Base-by-base conservation (phyloP, 179 eudicot genomes). In the Drosera spatulata region DNA sequence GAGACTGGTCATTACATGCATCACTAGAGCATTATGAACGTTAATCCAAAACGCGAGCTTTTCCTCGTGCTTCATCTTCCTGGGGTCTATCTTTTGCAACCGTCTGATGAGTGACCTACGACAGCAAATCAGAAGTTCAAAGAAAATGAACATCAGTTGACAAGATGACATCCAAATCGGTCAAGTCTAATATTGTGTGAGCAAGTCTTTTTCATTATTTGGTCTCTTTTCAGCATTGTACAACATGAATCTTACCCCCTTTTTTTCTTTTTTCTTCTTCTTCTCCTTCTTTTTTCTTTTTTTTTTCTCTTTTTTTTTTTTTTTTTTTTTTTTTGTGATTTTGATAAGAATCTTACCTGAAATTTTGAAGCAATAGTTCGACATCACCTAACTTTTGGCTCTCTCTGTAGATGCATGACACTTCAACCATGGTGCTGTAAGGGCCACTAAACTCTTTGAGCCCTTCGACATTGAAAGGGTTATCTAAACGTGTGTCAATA, bases 361-460 rank as follows among this genome's bases (percentile, higher is more conserved):
- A 93, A 63, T 67, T 77, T 64, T 83, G 86, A 60, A 93, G 67
- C 93, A 86, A 76, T 57, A 67, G 71, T 66, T 93, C 99, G 66
- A 85, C 71, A 33, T 86, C 97, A 57, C 84, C 84, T 80, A 86
- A 79, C 65, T 79, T 90, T 65, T 93, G 77, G 66, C 69, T 70
- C 52, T 90, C 95, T 22, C 33, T 22, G 33, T 22, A 22, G 33
- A 22, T 22, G 33, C 33, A 22, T 69, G 82, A 76, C 55, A 93
- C 84, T 79, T 93, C 99, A 48, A 90, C 77, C 99, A 93, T 90
- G 39, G 96, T 77, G 80, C 97, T 86, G 71, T 93, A 93, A 51
- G 99, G 99, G 48, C 99, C 97, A 57, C 97, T 93, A 63, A 86
- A 93, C 68, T 93, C 99, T 69, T 93, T 93, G 38, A 90, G 82